Base-by-base conservation (phyloP, 768 basidiomycete species). In the Russula virescens region DNA sequence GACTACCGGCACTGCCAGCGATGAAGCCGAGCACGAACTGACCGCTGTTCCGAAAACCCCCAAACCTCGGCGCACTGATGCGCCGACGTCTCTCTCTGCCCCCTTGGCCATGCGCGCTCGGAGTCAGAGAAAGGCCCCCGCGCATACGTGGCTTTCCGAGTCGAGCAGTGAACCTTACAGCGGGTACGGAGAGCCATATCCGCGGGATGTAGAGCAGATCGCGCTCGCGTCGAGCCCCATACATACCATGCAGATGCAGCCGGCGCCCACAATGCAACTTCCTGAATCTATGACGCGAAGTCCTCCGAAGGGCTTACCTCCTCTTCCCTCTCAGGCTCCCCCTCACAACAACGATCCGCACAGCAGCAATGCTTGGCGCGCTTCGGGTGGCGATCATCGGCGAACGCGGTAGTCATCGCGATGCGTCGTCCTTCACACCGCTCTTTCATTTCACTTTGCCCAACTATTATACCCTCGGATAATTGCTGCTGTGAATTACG, bases 221-320 rank as follows among this genome's bases (percentile, higher is more conserved):
- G 38, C 67, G 34, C 55, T 66, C 5, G 49, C 58, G 14, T 54
- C 65, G n/a, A 68, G 48, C 14, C 51, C 65, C 2, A 66, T 67
- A 28, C 66, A 58, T 56, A 67, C 66, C 10, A 57, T 54, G 34
- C 66, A 67, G 47, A 66, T 67, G 64, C 64, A 67, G n/a, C 66
- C 66, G 5, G 64, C 54, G 13, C 35, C 61, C 3, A 23, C 28
- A 23, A 67, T 67, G 66, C 57, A 62, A 25, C 66, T 67, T 19
- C 66, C 66, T 1, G 57, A 54, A 6, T 51, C 26, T 21, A 67
- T 67, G 21, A 21, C 43, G 26, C 60, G 65, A 8, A 56, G 25
- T 11, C 28, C 58, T 38, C 47, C 49, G 10, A 67, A 60, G 28
- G 47, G 34, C 13, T 10, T 45, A 31, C 5, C 5, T 8, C 8